phyloP scores from a whole-genome alignment of 208 protist genomes.

The Naegleria fowleri region DNA sequence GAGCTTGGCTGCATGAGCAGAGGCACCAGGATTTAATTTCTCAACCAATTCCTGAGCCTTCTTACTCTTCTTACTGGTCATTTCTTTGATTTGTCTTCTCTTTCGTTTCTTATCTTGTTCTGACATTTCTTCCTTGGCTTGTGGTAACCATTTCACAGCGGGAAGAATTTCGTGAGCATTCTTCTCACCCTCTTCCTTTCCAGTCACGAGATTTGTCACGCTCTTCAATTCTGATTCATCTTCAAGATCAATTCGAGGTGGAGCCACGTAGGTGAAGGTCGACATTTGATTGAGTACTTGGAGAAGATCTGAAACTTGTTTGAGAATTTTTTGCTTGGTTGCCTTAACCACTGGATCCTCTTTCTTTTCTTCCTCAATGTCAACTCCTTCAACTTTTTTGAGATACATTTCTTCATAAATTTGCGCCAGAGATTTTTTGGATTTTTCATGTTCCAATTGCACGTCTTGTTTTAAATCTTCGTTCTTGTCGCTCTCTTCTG shows the following conservation, averaged over 20 bases:
- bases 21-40: neutral
- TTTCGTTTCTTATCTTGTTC: constrained; percentile 12
- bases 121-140: neutral
- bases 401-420: constrained; percentile 28
- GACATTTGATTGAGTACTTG: neutral
- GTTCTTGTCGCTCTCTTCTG: neutral
- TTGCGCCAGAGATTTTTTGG: constrained; percentile 1
- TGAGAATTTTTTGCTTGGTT: neutral
- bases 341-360: neutral
- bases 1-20: neutral
- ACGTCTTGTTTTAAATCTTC: neutral
- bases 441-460: neutral
- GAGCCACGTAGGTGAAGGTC: neutral
- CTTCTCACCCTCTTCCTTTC: neutral
- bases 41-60: constrained; percentile 5
- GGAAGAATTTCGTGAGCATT: neutral
- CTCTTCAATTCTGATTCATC: neutral
- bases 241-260: neutral
- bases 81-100: neutral
- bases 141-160: neutral
- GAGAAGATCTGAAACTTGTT: neutral
- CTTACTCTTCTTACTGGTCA: neutral
- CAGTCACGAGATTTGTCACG: neutral
- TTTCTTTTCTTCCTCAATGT: neutral
- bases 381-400: constrained; percentile 20